phyloP scores from a whole-genome alignment of 176 grass and related monocot genomes.

The Avena insularis region DNA sequence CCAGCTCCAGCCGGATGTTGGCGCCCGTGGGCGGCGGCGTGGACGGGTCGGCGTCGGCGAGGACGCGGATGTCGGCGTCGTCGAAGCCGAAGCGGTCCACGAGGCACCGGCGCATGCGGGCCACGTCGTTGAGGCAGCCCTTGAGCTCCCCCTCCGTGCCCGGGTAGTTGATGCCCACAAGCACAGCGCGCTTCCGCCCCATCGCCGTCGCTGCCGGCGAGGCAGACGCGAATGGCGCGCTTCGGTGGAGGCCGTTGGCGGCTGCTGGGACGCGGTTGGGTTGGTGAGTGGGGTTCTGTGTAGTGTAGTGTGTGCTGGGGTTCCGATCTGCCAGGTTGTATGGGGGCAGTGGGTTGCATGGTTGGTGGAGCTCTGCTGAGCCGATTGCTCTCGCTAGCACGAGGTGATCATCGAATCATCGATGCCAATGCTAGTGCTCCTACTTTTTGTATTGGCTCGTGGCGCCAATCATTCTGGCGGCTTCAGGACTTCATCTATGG shows the following conservation, averaged over 20 bases:
- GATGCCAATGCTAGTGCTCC: background rate
- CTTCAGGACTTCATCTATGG: background rate
- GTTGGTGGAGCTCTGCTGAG: conserved; percentile 1
- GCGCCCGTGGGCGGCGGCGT: conserved; percentile 50
- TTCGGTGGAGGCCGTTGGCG: background rate
- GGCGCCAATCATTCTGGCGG: background rate
- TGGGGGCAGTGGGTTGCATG: background rate
- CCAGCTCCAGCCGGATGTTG: conserved; percentile 59
- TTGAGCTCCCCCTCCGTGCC: conserved; percentile 77
- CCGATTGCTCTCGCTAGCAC: background rate
- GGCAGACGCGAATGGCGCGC: too few species aligned
- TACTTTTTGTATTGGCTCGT: background rate
- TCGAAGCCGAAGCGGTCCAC: conserved; percentile 68
- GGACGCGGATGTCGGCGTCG: conserved; percentile 54
- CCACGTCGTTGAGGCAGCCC: conserved; percentile 85
- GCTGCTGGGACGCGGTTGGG: background rate
- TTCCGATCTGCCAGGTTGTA: conserved; percentile 25
- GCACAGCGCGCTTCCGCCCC: conserved; percentile 62
- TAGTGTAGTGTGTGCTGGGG: conserved; percentile 5
- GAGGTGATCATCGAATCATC: background rate
- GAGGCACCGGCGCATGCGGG: conserved; percentile 67
- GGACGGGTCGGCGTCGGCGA: conserved; percentile 68
- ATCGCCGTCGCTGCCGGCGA: conserved; percentile 22
- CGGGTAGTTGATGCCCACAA: conserved; percentile 90
- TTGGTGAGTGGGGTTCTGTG: background rate